Evolutionary conservation across 108 stramenopile species (phyloP), one percentile per base, ranked within the genome.

Genomic region (Skeletonema menzelii): DNA sequence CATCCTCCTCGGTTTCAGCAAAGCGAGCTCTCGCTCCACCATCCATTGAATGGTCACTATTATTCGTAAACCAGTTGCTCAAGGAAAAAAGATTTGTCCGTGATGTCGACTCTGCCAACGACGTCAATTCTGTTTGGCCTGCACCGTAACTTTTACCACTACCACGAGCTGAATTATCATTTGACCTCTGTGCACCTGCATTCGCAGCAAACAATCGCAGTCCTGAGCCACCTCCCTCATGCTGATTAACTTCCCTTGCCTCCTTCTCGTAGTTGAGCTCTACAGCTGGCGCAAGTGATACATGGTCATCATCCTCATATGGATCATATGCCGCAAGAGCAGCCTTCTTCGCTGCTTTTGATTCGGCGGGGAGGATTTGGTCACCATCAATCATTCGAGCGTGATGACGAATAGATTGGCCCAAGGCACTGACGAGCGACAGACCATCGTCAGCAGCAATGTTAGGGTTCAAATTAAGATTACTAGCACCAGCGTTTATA

Each of bases 401-500:
- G 55, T 76, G 75, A 56, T 76, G 75, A 22, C 75, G 75, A 26
- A 76, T 69, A 20, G 75, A 76, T 46, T 68, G 68, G 14, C 55
- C 62, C n/a, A 76, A 55, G 6, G 75, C 75, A 28, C 62, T 35
- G 32, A 68, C 47, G 22, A 76, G 63, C 24, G 75, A 67, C 22
- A 42, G 75, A 7, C 31, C 62, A 19, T 68, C 59, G 59, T 19
- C 27, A 28, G 30, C 64, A 27, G 30, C 71, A 38, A 49, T 34
- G 35, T 42, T 42, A n/a, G 60, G 26, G 59, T 37, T 55, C 24
- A 56, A 22, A 3, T 42, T 64, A 40, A 42, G 37, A 64, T 24
- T 64, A 46, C 22, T 44, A 27, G 24, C 38, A 44, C 22, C 38
- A 14, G 4, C n/a, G 4, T 22, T 53, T 6, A 10, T 8, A 3